These are phyloP conservation scores for Martiniozyma asiatica DNA, from an alignment of 1,139 yeast species.

Conservation along the genomic window DNA sequence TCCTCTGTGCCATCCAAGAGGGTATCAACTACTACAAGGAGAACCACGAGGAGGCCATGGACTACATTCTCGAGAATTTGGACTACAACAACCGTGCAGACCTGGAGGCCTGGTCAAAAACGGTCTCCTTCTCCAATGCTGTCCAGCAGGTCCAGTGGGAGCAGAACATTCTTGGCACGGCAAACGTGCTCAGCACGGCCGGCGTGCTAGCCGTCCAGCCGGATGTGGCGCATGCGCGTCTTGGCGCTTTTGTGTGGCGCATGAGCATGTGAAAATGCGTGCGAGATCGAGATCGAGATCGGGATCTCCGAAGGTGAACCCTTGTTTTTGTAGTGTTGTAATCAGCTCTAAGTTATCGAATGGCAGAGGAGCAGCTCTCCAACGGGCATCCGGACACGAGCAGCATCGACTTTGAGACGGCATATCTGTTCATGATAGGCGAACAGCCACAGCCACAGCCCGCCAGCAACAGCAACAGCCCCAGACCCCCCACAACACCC, in stretches of 20 bases:
- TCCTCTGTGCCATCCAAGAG: constrained; percentile 37
- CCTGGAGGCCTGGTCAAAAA: constrained; percentile 75
- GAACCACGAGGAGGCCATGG: constrained; percentile 54
- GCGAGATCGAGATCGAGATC: no score
- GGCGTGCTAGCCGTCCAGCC: constrained; percentile 31
- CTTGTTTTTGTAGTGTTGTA: neutral
- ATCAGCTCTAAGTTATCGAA: no score
- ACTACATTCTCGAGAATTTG: constrained; percentile 50
- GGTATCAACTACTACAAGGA: constrained; percentile 58
- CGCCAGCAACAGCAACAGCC: no score
- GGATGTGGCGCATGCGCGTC: no score
- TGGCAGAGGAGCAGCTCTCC: no score
- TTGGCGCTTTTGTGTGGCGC: no score
- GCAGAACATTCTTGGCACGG: constrained; percentile 38
- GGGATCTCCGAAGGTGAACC: no score
- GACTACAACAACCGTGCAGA: constrained; percentile 63
- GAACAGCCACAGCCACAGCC: constrained; percentile 9
- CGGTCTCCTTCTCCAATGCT: no score
- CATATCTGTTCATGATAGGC: constrained; percentile 20
- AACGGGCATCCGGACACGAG: no score
- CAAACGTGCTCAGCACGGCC: constrained; percentile 39
- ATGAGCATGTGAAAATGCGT: constrained; percentile 9
- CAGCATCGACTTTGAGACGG: constrained; percentile 21
- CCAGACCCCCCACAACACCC: no score
- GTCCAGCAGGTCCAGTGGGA: constrained; percentile 56